Conservation (phyloP, 2,329 filamentous ascomycete species). For the Shiraia sp. region DNA sequence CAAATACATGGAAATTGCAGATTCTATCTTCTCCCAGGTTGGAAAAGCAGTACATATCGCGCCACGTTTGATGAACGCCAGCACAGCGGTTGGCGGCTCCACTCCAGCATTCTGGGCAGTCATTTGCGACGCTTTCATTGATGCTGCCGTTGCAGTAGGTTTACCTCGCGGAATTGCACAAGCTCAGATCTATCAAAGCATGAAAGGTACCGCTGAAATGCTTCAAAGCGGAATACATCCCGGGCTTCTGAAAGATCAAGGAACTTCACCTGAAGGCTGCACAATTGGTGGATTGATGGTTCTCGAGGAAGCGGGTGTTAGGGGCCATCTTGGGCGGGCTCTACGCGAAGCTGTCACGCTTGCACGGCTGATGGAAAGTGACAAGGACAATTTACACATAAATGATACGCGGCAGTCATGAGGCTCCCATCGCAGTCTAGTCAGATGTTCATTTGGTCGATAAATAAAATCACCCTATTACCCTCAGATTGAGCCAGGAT, state of each 20-base stretch:
- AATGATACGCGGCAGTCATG: constrained; percentile 45
- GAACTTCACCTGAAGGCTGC: constrained; percentile 37
- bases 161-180: constrained; percentile 29
- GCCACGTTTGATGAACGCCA: constrained; percentile 29
- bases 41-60: constrained; percentile 26
- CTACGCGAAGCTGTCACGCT: constrained; percentile 55
- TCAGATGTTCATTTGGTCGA: too few relatives aligned
- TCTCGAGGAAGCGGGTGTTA: constrained; percentile 34
- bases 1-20: constrained; percentile 17
- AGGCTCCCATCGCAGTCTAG: too few relatives aligned
- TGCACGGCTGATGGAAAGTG: constrained; percentile 47
- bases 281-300: constrained; percentile 42
- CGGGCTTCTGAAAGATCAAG: constrained; percentile 31
- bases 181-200: constrained; percentile 37
- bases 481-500: too few relatives aligned
- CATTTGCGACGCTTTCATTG: constrained; percentile 36
- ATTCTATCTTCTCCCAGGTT: constrained; percentile 28
- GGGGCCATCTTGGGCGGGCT: constrained; percentile 37
- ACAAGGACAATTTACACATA: constrained; percentile 39
- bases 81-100: constrained; percentile 34
- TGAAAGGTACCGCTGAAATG: constrained; percentile 35
- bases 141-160: constrained; percentile 35
- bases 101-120: constrained; percentile 40
- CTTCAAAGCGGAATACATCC: constrained; percentile 35
- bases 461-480: too few relatives aligned